phyloP scores from a whole-genome alignment of 352 stramenopile species.

The Globisporangium echinulatum region DNA sequence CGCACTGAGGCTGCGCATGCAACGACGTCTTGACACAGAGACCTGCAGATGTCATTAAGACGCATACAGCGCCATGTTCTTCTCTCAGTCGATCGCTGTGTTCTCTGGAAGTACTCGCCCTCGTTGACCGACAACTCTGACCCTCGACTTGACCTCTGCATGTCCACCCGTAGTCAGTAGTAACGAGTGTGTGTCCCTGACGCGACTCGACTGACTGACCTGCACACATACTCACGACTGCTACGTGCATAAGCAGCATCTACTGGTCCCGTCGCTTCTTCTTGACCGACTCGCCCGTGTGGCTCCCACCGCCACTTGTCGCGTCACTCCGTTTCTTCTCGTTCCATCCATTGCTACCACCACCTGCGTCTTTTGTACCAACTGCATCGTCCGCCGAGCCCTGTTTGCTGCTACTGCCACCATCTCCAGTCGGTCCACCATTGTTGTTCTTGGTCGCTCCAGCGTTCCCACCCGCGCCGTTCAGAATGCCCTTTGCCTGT shows the following conservation, averaged over 20 bases:
- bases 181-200: too few relatives aligned
- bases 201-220: neutral
- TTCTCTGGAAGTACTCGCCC: neutral
- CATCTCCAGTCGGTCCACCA: constrained; percentile 4
- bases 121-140: too few relatives aligned
- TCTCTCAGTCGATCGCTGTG: neutral
- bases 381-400: constrained; percentile 6
- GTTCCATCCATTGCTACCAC: constrained; percentile 1
- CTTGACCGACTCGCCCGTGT: constrained; percentile 21
- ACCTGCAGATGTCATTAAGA: constrained; percentile 3
- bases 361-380: constrained; percentile 11
- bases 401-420: neutral
- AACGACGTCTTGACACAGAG: neutral
- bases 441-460: constrained; percentile 18
- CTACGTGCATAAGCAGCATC: neutral
- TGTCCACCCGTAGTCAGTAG: too few relatives aligned
- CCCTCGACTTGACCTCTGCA: too few relatives aligned
- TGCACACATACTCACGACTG: neutral
- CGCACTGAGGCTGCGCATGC: constrained; percentile 28
- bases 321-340: constrained; percentile 28
- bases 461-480: constrained; percentile 15
- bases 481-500: constrained; percentile 64
- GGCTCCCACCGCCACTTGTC: neutral
- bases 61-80: neutral
- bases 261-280: constrained; percentile 62